Conservation (phyloP, 1,139 yeast genomes). For the Dujonia santamariae region DNA sequence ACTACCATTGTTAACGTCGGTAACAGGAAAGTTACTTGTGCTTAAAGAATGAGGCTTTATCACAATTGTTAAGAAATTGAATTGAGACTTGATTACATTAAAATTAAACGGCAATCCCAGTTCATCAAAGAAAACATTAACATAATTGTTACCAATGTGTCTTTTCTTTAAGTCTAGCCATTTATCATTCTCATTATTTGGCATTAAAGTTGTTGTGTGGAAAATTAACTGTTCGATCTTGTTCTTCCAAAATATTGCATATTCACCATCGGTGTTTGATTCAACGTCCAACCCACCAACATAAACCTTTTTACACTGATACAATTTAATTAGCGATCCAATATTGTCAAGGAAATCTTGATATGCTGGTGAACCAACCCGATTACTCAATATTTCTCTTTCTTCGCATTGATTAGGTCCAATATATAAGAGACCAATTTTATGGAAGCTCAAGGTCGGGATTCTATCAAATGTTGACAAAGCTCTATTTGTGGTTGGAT, state of each 20-base stretch:
- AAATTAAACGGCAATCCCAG: constrained; percentile 64
- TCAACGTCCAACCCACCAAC: constrained; percentile 80
- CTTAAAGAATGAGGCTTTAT: constrained; percentile 57
- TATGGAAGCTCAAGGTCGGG: constrained; percentile 77
- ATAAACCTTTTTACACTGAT: constrained; percentile 54
- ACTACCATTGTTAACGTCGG: constrained; percentile 3
- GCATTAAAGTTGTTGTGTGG: constrained; percentile 84
- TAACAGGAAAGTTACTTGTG: constrained; percentile 3
- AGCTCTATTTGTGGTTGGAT: constrained; percentile 54
- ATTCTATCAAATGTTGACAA: constrained; percentile 66
- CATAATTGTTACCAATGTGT: constrained; percentile 84
- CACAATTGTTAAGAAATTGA: constrained; percentile 78
- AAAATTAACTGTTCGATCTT: constrained; percentile 69
- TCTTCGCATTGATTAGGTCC: constrained; percentile 67
- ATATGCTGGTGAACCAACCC: constrained; percentile 62
- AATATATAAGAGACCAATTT: constrained; percentile 74
- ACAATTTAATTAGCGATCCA: constrained; percentile 58
- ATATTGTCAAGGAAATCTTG: constrained; percentile 54
- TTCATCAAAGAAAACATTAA: constrained; percentile 77
- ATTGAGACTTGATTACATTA: constrained; percentile 72
- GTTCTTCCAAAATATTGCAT: constrained; percentile 71
- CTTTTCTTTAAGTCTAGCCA: constrained; percentile 62
- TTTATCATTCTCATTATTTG: constrained; percentile 43
- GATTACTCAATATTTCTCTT: constrained; percentile 60
- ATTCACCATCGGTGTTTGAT: constrained; percentile 70